Evolutionary conservation across 805 yeast species (phyloP).

Genomic region (Lipomyces orientalis): DNA sequence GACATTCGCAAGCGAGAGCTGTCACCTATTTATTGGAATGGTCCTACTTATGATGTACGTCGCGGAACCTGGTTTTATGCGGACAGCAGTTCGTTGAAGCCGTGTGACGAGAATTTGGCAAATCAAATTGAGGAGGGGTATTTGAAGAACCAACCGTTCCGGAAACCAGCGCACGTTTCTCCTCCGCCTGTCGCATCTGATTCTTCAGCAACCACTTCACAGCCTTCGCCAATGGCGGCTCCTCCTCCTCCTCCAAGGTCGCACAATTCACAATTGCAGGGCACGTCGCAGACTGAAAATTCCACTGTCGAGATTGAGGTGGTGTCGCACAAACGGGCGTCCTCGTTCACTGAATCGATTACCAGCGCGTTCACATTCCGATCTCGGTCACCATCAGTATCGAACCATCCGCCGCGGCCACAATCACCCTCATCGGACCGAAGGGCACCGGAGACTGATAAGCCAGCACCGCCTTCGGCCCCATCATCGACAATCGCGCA

Average conservation of each 20-base stretch:
- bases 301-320: not conserved
- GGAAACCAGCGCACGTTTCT: conserved; percentile 12
- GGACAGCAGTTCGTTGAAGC: conserved; percentile 50
- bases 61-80: conserved; percentile 83
- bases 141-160: conserved; percentile 49
- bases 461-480: not conserved
- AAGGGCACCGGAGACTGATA: conserved; percentile 1
- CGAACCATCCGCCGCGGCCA: not conserved
- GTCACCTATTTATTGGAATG: conserved; percentile 83
- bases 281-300: not conserved
- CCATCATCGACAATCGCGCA: conserved; percentile 6
- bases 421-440: conserved; percentile 15
- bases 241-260: not conserved
- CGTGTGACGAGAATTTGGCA: conserved; percentile 58
- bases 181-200: not conserved
- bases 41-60: conserved; percentile 81
- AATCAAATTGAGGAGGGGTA: conserved; percentile 66
- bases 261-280: not conserved
- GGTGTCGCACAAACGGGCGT: conserved; percentile 6
- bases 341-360: conserved; percentile 33
- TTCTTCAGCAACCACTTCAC: not conserved
- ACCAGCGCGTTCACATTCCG: conserved; percentile 31
- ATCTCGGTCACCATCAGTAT: conserved; percentile 18
- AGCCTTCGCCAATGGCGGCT: not conserved
- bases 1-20: conserved; percentile 61